A percentile compares a stretch with the other conserved stretches of the same genome.
phyloP scores from a whole-genome alignment of 2,329 filamentous ascomycete genomes.

The Diaporthe capsici region DNA sequence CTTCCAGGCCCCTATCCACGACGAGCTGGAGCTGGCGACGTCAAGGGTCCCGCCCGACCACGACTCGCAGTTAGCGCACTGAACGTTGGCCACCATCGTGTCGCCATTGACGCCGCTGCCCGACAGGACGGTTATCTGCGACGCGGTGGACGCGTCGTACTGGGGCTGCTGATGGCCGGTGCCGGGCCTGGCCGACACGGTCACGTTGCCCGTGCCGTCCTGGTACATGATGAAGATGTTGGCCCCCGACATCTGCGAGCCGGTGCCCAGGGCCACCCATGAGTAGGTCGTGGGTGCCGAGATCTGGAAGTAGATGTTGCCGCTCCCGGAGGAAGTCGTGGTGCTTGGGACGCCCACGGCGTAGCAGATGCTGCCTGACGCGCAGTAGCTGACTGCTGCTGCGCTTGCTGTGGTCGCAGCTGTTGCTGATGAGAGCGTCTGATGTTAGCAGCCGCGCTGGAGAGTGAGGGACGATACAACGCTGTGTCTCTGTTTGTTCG shows the following conservation, averaged over 20 bases:
- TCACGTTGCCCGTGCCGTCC: constrained; percentile 71
- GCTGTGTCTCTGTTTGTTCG: not conserved
- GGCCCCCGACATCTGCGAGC: constrained; percentile 66
- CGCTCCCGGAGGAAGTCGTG: constrained; percentile 62
- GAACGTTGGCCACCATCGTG: constrained; percentile 72
- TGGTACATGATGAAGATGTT: constrained; percentile 76
- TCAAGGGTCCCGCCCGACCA: constrained; percentile 61
- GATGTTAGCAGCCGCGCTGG: not conserved
- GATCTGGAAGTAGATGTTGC: constrained; percentile 74
- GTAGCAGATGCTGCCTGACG: constrained; percentile 64
- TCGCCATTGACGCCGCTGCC: constrained; percentile 69
- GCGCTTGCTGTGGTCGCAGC: constrained; percentile 49
- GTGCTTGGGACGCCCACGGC: constrained; percentile 67
- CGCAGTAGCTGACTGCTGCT: constrained; percentile 56
- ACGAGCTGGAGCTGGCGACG: constrained; percentile 55
- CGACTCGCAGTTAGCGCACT: constrained; percentile 66
- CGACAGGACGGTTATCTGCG: constrained; percentile 66
- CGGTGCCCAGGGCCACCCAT: constrained; percentile 73
- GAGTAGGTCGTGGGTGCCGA: constrained; percentile 64
- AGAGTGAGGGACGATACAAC: not conserved
- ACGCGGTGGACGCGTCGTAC: constrained; percentile 55
- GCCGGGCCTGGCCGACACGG: constrained; percentile 69
- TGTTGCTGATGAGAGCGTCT: not conserved
- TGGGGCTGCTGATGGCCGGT: constrained; percentile 63
- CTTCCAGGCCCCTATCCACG: constrained; percentile 71